These are phyloP conservation scores for Osmanthus fragrans DNA, from an alignment of 257 asterid genomes.

Conservation along the genomic window DNA sequence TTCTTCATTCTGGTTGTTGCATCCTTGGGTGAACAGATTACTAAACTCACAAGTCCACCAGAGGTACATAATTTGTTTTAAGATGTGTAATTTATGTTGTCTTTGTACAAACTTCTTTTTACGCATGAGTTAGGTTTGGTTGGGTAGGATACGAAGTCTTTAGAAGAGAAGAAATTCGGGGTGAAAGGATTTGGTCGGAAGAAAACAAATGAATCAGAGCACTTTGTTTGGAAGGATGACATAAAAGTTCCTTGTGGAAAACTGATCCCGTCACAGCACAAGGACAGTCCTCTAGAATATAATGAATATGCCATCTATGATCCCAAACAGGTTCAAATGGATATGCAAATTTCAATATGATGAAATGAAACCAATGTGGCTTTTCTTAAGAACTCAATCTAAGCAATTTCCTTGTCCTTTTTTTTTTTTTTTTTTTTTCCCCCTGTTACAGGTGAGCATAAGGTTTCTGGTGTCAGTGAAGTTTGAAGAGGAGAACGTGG, in stretches of 20 bases:
- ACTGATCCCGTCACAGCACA: constrained; percentile 52
- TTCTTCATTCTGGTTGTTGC: constrained; percentile 80
- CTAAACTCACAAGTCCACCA: constrained; percentile 40
- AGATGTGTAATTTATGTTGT: neutral
- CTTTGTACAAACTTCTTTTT: neutral
- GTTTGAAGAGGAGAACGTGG: constrained; percentile 71
- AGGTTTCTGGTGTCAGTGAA: constrained; percentile 78
- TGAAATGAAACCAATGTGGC: neutral
- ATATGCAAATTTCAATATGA: neutral
- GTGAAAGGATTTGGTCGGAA: constrained; percentile 66
- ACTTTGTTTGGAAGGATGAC: constrained; percentile 70
- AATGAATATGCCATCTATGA: constrained; percentile 84
- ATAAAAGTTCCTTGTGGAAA: constrained; percentile 79
- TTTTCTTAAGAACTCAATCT: neutral
- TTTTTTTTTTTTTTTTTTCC: neutral
- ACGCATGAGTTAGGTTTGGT: neutral
- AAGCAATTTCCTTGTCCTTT: neutral
- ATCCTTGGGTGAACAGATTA: constrained; percentile 55
- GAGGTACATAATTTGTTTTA: constrained; percentile 28
- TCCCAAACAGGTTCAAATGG: constrained; percentile 57
- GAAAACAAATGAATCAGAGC: constrained; percentile 80
- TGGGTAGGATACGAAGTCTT: constrained; percentile 38
- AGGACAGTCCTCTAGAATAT: constrained; percentile 69
- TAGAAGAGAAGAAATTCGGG: constrained; percentile 66
- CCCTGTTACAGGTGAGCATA: constrained; percentile 64